Base-by-base conservation (phyloP, 169 alveolate species). In the Plasmodium relictum region DNA sequence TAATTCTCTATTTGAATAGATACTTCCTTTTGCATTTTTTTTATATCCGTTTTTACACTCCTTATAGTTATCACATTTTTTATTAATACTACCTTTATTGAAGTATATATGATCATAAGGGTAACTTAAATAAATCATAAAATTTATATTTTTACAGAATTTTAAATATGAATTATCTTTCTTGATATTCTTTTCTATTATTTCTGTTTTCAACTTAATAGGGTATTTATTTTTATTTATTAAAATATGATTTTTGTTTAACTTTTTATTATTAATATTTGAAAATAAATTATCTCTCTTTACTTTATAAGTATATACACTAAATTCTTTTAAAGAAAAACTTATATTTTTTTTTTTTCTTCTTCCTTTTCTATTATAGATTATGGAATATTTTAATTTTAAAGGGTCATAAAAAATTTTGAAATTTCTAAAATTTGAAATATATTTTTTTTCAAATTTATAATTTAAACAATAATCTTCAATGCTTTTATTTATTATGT, bases 91-190 rank as follows among this genome's bases (percentile, higher is more conserved):
- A 3, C 39, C 39, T 31, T 31, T 3, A 2, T 31, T 31, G 3
- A 31, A 31, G 3, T 31, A 31, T 31, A 31, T 3, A 31, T 31
- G 39, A 31, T 31, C 3, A 31, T 31, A 31, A 31, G 39, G 39
- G 3, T 3, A 31, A 31, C 39, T 26, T 31, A 74, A 74, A 50
- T 59, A 66, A 3, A 56, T 74, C 20, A 74, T 48, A 50, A 56
- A 58, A 16, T 73, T 44, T 20, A 74, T 48, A 63, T 74, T 59
- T 74, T 74, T 56, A 12, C 45, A 8, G 42, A 74, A 74, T n/a
- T 45, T 31, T 3, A 56, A 41, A 61, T n/a, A 59, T 6, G 42
- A 74, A 16, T 26, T 6, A 12, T 74, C 73, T 74, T 74, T 26
- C 56, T 22, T 31, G 6, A 10, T 26, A 20, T 18, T 39, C 12